Percentiles rank a stretch among this genome's conserved stretches.
Evolutionary conservation across 108 stramenopile genomes (phyloP).

Genomic region (Cyclotella atomus): DNA sequence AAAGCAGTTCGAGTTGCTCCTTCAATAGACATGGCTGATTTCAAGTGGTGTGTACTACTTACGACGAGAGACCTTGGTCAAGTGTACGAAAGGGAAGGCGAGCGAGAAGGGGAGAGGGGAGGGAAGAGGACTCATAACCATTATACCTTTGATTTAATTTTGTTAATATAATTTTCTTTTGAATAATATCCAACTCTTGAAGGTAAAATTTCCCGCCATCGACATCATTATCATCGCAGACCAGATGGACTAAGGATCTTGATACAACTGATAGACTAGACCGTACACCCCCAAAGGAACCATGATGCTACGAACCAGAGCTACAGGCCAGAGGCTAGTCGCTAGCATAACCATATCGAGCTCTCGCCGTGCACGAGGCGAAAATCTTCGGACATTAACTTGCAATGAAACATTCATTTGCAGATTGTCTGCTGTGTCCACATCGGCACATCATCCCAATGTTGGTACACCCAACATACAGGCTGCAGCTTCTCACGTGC

Average conservation of each 20-base stretch:
- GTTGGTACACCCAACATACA: too few relatives aligned
- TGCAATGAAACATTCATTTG: not conserved
- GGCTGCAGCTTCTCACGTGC: too few relatives aligned
- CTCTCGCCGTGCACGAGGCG: not conserved
- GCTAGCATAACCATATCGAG: not conserved
- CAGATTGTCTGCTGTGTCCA: not conserved
- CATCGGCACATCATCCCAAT: too few relatives aligned
- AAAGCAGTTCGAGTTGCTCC: constrained; percentile 62
- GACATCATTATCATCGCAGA: not conserved
- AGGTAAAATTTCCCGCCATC: constrained; percentile 1
- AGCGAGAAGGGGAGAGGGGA: too few relatives aligned
- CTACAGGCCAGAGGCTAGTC: not conserved
- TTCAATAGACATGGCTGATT: constrained; percentile 39
- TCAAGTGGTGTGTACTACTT: too few relatives aligned
- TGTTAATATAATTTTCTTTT: constrained; percentile 1
- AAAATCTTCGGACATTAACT: not conserved
- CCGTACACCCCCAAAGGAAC: not conserved
- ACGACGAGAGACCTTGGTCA: too few relatives aligned
- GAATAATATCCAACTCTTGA: not conserved
- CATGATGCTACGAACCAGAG: constrained; percentile 7
- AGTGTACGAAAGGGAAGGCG: too few relatives aligned
- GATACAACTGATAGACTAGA: not conserved
- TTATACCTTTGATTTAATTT: not conserved
- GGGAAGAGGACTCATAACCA: not conserved
- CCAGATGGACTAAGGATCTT: not conserved